These are phyloP conservation scores for Tricholoma flavovirens DNA, from an alignment of 768 basidiomycete species.

Conservation along the genomic window DNA sequence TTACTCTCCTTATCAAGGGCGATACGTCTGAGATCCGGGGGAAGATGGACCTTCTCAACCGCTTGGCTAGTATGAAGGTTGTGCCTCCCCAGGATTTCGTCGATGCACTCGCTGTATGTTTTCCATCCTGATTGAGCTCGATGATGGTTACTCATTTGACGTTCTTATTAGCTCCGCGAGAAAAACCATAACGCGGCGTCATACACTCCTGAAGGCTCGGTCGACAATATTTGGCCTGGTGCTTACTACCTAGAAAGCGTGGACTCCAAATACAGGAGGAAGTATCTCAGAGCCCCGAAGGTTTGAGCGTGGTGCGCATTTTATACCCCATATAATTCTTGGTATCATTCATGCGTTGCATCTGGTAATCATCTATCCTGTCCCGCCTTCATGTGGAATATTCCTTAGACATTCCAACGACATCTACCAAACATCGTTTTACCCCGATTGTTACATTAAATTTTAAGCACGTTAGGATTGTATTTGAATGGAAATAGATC, in stretches of 20 bases:
- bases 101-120: slow-evolving; percentile 64
- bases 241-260: slow-evolving; percentile 89
- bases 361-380: slow-evolving; percentile 3
- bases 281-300: slow-evolving; percentile 56
- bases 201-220: slow-evolving; percentile 79
- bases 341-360: neutral
- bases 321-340: slow-evolving; percentile 14
- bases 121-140: neutral
- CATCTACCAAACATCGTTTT: slow-evolving; percentile 7
- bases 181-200: slow-evolving; percentile 89
- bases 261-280: slow-evolving; percentile 88
- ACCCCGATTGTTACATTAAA: slow-evolving; percentile 8
- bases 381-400: slow-evolving; percentile 6
- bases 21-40: slow-evolving; percentile 75
- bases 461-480: neutral
- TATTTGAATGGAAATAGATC: neutral
- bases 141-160: slow-evolving; percentile 4
- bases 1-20: slow-evolving; percentile 79
- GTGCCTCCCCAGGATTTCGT: slow-evolving; percentile 91
- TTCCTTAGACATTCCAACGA: slow-evolving; percentile 11
- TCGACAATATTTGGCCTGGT: slow-evolving; percentile 93
- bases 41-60: slow-evolving; percentile 75
- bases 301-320: slow-evolving; percentile 21
- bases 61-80: slow-evolving; percentile 83
- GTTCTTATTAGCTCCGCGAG: slow-evolving; percentile 73